Evolutionary conservation across 257 asterid species (phyloP).

Genomic region (Marsdenia floribunda): DNA sequence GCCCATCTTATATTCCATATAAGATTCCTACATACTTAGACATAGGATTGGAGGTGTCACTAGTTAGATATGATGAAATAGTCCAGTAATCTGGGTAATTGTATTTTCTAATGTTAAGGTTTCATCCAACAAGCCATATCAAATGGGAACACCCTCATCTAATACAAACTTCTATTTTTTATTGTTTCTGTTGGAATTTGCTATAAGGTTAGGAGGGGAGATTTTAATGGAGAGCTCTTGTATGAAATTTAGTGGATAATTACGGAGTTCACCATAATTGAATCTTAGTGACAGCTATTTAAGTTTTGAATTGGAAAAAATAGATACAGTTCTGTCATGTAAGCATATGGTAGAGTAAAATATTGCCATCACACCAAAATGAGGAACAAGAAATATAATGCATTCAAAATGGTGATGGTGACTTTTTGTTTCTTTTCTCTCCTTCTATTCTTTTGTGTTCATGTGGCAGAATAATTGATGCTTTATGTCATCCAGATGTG

Average conservation of each 20-base stretch:
- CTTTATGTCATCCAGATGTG: background rate
- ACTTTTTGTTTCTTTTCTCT: background rate
- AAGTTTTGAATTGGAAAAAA: background rate
- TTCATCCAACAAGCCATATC: background rate
- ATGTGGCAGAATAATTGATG: background rate
- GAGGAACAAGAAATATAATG: background rate
- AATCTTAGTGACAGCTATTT: background rate
- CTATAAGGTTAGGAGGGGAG: background rate
- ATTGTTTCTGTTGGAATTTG: background rate
- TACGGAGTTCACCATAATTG: background rate
- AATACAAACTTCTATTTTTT: too few relatives aligned
- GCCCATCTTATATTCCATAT: too few relatives aligned
- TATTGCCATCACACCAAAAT: background rate
- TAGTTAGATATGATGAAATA: background rate
- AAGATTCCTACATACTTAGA: too few relatives aligned
- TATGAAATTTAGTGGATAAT: background rate
- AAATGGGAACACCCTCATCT: background rate
- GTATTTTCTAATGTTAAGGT: too few relatives aligned
- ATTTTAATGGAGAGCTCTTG: background rate
- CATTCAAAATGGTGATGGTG: background rate
- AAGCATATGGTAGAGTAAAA: background rate
- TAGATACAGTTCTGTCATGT: background rate
- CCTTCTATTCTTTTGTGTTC: background rate
- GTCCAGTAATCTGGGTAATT: background rate
- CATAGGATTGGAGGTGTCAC: too few relatives aligned